phyloP scores from a whole-genome alignment of 768 basidiomycete genomes.

The Strobilomyces echinocephalus region DNA sequence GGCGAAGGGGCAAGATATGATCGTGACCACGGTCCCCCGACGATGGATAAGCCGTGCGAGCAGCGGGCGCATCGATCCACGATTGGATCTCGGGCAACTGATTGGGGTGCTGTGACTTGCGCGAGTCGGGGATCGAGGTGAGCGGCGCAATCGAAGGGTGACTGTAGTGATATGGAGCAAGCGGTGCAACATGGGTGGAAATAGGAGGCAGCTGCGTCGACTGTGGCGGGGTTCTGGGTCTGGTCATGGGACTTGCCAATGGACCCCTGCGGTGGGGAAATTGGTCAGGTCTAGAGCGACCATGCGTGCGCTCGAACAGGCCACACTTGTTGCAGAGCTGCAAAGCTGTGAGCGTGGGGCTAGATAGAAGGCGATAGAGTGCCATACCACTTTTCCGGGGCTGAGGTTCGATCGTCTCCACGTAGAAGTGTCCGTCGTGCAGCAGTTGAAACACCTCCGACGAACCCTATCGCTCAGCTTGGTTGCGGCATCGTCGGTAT shows the following conservation, averaged over 20 bases:
- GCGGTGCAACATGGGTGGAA: constrained; percentile 34
- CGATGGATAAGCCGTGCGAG: constrained; percentile 25
- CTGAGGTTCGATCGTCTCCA: constrained; percentile 75
- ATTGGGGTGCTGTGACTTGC: constrained; percentile 31
- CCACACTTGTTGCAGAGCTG: constrained; percentile 65
- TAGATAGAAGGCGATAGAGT: neutral
- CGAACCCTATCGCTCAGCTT: constrained; percentile 76
- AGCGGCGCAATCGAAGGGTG: constrained; percentile 52
- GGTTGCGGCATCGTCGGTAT: constrained; percentile 77
- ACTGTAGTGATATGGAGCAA: constrained; percentile 46
- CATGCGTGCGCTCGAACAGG: constrained; percentile 76
- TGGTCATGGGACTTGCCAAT: constrained; percentile 45
- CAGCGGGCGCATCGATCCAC: constrained; percentile 38
- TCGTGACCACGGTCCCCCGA: constrained; percentile 32
- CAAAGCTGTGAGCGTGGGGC: constrained; percentile 1
- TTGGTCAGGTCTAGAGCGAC: constrained; percentile 71
- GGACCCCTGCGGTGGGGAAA: constrained; percentile 79
- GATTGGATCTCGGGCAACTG: constrained; percentile 45
- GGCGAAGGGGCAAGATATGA: constrained; percentile 26
- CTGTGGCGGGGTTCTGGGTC: constrained; percentile 50
- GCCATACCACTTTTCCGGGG: constrained; percentile 69
- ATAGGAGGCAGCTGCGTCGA: constrained; percentile 43
- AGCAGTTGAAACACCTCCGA: constrained; percentile 78
- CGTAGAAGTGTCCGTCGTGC: constrained; percentile 79
- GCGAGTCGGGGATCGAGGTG: constrained; percentile 33